Evolutionary conservation across 1,139 yeast species (phyloP).

Genomic region (Pichia cactophila): DNA sequence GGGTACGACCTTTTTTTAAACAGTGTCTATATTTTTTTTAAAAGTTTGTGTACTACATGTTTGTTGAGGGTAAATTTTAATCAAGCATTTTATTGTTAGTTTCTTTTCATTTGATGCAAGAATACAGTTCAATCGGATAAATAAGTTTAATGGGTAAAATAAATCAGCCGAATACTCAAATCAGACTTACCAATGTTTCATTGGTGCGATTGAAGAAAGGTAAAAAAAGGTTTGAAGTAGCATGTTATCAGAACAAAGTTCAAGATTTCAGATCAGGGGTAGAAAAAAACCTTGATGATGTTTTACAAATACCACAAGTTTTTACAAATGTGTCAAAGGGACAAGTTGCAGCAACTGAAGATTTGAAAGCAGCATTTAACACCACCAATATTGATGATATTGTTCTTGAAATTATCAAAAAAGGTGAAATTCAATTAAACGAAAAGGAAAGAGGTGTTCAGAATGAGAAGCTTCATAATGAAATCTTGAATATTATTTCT

Average conservation of each 20-base stretch:
- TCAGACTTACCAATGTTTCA: conserved; percentile 88
- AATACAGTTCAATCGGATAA: not conserved
- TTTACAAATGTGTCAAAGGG: conserved; percentile 92
- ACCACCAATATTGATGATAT: conserved; percentile 68
- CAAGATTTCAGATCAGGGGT: conserved; percentile 88
- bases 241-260: conserved; percentile 94
- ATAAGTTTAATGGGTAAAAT: conserved; percentile 33
- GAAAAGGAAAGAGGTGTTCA: conserved; percentile 87
- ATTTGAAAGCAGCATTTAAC: conserved; percentile 65
- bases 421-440: conserved; percentile 91
- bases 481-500: conserved; percentile 74
- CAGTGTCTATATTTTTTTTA: no score
- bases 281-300: conserved; percentile 94
- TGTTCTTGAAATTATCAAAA: conserved; percentile 69
- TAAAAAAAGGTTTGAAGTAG: conserved; percentile 85
- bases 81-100: not conserved
- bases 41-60: not conserved
- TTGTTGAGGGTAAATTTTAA: not conserved
- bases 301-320: conserved; percentile 90
- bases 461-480: conserved; percentile 46
- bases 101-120: not conserved
- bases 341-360: conserved; percentile 85
- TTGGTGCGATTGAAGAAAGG: conserved; percentile 86
- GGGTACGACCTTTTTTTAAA: conserved; percentile 62
- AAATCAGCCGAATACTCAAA: conserved; percentile 83